These are phyloP conservation scores for Pythium diclinum DNA, from an alignment of 352 stramenopile species.

Conservation along the genomic window DNA sequence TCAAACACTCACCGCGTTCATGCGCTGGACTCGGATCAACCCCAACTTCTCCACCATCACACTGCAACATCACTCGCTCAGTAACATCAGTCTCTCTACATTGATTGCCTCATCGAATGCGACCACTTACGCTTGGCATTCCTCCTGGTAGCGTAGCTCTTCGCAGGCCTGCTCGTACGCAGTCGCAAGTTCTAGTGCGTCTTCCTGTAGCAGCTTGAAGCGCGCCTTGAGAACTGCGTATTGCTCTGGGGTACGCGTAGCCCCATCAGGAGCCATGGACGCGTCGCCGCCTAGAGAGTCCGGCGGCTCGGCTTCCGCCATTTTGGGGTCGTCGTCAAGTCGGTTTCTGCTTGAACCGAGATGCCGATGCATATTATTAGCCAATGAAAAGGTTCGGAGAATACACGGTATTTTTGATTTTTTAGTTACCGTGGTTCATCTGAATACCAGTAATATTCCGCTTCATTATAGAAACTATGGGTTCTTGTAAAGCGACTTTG, in stretches of 20 bases:
- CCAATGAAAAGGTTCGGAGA: not conserved
- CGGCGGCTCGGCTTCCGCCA: not conserved
- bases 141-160: slow-evolving; percentile 36
- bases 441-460: not conserved
- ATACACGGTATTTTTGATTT: not conserved
- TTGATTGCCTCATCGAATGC: too few relatives aligned
- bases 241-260: not conserved
- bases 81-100: not conserved
- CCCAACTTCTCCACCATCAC: slow-evolving; percentile 46
- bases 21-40: slow-evolving; percentile 41
- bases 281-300: not conserved
- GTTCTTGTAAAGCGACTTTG: slow-evolving; percentile 19
- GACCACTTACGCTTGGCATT: slow-evolving; percentile 38
- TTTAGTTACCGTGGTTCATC: not conserved
- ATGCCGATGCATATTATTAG: not conserved
- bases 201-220: slow-evolving; percentile 35
- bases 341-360: slow-evolving; percentile 4
- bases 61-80: slow-evolving; percentile 18
- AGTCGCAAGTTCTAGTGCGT: slow-evolving; percentile 33
- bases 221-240: slow-evolving; percentile 33
- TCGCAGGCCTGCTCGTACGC: slow-evolving; percentile 35
- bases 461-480: too few relatives aligned
- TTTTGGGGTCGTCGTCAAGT: slow-evolving; percentile 2
- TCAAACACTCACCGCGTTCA: slow-evolving; percentile 35
- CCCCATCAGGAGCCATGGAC: not conserved